Percentiles rank a stretch among this genome's conserved stretches.
phyloP scores from a whole-genome alignment of 2,329 filamentous ascomycete genomes.

The Fusarium subtropicale region DNA sequence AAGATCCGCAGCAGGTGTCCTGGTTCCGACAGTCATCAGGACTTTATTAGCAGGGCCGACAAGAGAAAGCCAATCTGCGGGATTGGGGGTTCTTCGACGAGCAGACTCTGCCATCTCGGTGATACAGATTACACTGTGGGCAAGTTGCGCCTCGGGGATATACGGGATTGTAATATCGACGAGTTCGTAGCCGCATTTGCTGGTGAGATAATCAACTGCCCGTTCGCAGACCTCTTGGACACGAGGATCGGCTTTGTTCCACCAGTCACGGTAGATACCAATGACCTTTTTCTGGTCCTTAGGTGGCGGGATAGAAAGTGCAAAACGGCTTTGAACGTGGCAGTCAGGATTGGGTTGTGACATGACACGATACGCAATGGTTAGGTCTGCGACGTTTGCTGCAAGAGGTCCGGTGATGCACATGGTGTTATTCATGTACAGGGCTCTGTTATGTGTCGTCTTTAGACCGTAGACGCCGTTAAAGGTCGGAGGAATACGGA shows the following conservation, averaged over 20 bases:
- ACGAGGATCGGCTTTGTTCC: constrained; percentile 64
- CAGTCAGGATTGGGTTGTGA: constrained; percentile 75
- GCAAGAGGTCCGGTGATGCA: constrained; percentile 81
- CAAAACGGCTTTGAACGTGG: constrained; percentile 71
- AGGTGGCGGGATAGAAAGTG: constrained; percentile 61
- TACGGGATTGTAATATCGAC: constrained; percentile 74
- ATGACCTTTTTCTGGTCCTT: constrained; percentile 68
- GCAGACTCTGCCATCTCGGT: constrained; percentile 70
- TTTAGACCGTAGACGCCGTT: constrained; percentile 88
- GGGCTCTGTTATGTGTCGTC: constrained; percentile 77
- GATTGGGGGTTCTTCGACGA: constrained; percentile 57
- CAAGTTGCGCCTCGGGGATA: constrained; percentile 76
- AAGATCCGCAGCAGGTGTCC: constrained; percentile 76
- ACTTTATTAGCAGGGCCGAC: constrained; percentile 77
- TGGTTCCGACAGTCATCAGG: constrained; percentile 71
- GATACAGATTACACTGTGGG: constrained; percentile 83
- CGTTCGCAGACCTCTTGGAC: constrained; percentile 72
- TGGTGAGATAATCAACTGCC: constrained; percentile 69
- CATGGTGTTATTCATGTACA: constrained; percentile 64
- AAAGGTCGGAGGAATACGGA: constrained; percentile 78
- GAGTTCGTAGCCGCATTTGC: constrained; percentile 61
- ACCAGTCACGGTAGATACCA: constrained; percentile 73
- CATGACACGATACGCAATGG: constrained; percentile 85
- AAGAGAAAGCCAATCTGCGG: constrained; percentile 62
- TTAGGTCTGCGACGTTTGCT: constrained; percentile 79